Conservation (phyloP, 2,329 filamentous ascomycete genomes). For the Elsinoe batatas region DNA sequence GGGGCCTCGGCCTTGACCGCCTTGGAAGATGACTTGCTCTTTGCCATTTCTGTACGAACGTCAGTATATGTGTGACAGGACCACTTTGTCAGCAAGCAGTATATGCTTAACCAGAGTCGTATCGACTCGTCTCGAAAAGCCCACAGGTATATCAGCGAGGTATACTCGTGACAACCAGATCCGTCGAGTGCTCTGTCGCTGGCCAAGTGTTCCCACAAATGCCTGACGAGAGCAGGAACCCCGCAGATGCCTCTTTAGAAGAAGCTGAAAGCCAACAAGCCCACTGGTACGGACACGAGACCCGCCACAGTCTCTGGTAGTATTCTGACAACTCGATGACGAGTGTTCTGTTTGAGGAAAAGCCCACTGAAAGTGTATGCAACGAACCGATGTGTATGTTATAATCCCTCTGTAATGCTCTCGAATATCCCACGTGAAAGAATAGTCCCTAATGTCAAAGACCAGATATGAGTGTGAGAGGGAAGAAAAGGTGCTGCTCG, state of each 20-base stretch:
- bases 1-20: slow-evolving; percentile 17
- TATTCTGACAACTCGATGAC: neutral
- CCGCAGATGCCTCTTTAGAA: slow-evolving; percentile 1
- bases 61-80: slow-evolving; percentile 15
- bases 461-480: neutral
- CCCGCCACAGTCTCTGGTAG: slow-evolving; percentile 13
- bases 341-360: neutral
- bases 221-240: slow-evolving; percentile 26
- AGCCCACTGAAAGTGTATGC: slow-evolving; percentile 18
- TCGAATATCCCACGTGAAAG: neutral
- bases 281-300: slow-evolving; percentile 14
- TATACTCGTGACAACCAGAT: slow-evolving; percentile 27
- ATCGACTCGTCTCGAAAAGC: slow-evolving; percentile 8
- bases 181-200: slow-evolving; percentile 18
- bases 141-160: slow-evolving; percentile 8
- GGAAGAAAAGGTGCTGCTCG: neutral
- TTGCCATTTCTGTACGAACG: slow-evolving; percentile 24
- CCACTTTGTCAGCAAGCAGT: slow-evolving; percentile 21
- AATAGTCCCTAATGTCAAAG: neutral
- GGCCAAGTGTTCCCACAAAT: slow-evolving; percentile 45
- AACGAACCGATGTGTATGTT: slow-evolving; percentile 17
- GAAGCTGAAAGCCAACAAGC: slow-evolving; percentile 15
- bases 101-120: slow-evolving; percentile 12
- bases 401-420: slow-evolving; percentile 3
- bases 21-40: slow-evolving; percentile 35